Percentiles rank a stretch among this genome's conserved stretches.
phyloP scores from a whole-genome alignment of 176 grass and related monocot species.

The Stipa capillata region DNA sequence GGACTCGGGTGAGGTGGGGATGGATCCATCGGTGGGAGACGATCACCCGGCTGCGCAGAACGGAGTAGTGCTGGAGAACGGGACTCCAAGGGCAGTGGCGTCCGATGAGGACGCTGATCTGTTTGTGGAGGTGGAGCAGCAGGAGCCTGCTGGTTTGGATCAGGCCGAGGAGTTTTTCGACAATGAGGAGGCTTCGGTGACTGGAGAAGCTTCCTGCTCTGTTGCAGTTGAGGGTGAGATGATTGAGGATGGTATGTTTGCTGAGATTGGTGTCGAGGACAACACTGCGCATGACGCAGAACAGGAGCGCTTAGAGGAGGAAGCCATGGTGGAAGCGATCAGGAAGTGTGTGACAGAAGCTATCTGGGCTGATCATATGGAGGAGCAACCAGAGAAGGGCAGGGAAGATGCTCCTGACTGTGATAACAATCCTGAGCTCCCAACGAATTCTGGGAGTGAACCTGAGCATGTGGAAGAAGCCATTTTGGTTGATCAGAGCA shows the following conservation, averaged over 20 bases:
- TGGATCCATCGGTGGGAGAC: neutral
- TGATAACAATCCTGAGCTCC: neutral
- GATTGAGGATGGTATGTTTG: neutral
- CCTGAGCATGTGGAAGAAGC: neutral
- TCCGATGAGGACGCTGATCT: neutral
- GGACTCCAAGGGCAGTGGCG: neutral
- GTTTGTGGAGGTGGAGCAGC: slow-evolving; percentile 1
- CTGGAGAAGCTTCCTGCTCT: neutral
- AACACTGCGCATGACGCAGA: neutral
- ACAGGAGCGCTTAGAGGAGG: slow-evolving; percentile 6
- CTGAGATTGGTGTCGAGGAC: neutral
- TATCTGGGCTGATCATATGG: slow-evolving; percentile 6
- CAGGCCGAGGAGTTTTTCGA: neutral
- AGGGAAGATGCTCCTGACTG: neutral
- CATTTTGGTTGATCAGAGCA: neutral
- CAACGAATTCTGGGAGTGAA: slow-evolving; percentile 15
- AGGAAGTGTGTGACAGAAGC: slow-evolving; percentile 20
- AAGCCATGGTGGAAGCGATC: slow-evolving; percentile 15
- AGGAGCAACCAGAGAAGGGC: neutral
- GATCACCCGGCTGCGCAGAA: neutral
- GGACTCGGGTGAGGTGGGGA: neutral
- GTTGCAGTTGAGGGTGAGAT: neutral
- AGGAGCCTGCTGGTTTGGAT: slow-evolving; percentile 2
- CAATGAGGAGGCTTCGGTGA: neutral
- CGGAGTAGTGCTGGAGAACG: neutral